Conservation (phyloP, 2,329 filamentous ascomycete genomes). For the Trichoderma sp. region DNA sequence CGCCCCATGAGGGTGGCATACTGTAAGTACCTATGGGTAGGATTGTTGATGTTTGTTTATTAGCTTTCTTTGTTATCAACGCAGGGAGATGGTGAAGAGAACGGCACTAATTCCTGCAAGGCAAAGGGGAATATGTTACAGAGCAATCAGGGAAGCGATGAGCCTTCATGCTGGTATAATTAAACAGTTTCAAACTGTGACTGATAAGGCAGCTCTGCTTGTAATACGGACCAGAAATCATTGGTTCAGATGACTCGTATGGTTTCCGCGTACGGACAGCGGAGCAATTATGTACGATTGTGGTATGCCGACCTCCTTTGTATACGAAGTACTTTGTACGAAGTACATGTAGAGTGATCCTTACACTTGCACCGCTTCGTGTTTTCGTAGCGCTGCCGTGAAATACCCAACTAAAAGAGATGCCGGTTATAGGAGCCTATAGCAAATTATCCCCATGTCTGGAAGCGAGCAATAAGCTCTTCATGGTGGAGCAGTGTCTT, state of each 20-base stretch:
- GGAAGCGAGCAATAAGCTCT: background rate
- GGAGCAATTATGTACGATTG: background rate
- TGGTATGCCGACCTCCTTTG: constrained; percentile 5
- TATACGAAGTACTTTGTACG: background rate
- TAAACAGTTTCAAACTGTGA: constrained; percentile 9
- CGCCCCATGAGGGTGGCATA: background rate
- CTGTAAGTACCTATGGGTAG: background rate
- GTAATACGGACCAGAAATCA: constrained; percentile 1
- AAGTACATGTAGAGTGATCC: background rate
- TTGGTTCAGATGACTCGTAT: constrained; percentile 1
- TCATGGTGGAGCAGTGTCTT: background rate
- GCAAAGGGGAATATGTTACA: background rate
- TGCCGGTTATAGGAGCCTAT: background rate
- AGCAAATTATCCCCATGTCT: background rate
- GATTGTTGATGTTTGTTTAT: background rate
- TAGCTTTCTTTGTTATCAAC: background rate
- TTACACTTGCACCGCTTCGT: background rate
- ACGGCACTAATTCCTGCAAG: background rate
- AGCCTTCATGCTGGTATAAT: background rate
- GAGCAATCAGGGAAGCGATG: background rate
- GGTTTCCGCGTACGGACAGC: background rate
- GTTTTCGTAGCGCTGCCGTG: background rate
- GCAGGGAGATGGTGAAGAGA: background rate
- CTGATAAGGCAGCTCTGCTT: background rate
- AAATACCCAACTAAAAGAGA: background rate